Percentiles rank a stretch among this genome's conserved stretches.
Evolutionary conservation across 108 stramenopile genomes (phyloP).

Genomic region (Stephanodiscus minutulus): DNA sequence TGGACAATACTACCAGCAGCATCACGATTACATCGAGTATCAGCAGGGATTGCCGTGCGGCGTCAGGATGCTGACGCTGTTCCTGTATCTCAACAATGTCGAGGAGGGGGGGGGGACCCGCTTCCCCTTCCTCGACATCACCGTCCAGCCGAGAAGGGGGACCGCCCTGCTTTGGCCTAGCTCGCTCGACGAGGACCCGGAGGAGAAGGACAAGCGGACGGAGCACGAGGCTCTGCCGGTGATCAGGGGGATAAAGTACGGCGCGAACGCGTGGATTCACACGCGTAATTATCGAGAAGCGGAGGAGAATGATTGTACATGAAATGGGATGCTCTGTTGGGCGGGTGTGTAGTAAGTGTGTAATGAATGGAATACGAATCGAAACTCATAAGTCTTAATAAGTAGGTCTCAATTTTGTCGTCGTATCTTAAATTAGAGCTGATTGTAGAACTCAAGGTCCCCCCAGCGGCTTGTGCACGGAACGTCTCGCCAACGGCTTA

Average conservation of each 20-base stretch:
- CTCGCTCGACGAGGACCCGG: conserved; percentile 66
- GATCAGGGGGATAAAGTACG: conserved; percentile 79
- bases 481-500: no score
- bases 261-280: conserved; percentile 92
- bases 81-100: conserved; percentile 87
- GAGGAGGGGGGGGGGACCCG: conserved; percentile 87
- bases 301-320: conserved; percentile 9
- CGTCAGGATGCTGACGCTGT: conserved; percentile 83
- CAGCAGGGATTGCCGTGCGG: conserved; percentile 62
- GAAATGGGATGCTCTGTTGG: not conserved
- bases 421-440: not conserved
- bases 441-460: no score
- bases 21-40: conserved; percentile 57
- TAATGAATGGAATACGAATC: not conserved
- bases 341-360: not conserved
- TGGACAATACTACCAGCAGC: conserved; percentile 53
- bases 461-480: no score
- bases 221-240: conserved; percentile 85
- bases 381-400: no score
- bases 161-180: conserved; percentile 82
- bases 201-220: conserved; percentile 64
- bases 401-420: not conserved
- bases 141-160: conserved; percentile 76
- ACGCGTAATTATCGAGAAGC: conserved; percentile 56
- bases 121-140: conserved; percentile 68